Evolutionary conservation across 257 asterid genomes (phyloP), one percentile per base, ranked within the genome.

Genomic region (Plantago ovata): DNA sequence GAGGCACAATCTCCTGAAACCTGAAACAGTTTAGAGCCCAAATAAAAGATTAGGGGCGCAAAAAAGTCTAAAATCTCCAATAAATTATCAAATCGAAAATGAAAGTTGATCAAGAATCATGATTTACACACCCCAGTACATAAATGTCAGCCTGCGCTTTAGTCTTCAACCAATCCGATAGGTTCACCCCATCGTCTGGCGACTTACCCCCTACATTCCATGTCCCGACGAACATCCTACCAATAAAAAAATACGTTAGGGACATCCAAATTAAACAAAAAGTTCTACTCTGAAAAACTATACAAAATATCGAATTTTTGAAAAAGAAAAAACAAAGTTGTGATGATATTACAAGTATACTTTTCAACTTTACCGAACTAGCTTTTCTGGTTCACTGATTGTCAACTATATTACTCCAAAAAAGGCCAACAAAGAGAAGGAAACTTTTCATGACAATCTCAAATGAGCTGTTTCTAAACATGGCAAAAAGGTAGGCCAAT

Each of bases 161-260:
- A 16, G 82, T 69, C 50, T 55, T 70, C 23, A 91, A 67, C 95
- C 98, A 91, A 44, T 91, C 93, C 11, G 50, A 56, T 11, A 91
- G 66, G 70, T 86, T 72, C 38, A 84, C 21, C 44, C 61, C 85
- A 10, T 72, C 65, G 3, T 83, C 69, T 6, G 96, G 98, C 11
- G 95, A 56, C 62, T 87, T 85, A 69, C 98, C 98, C 53, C 93
- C 98, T 8, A 91, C 98, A 64, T 91, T 91, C 96, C 98, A 87
- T 46, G 98, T 91, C 63, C 95, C 98, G 64, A 85, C 94, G 50
- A 91, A 78, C 90, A 81, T 83, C 70, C 98, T 91, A 38, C 24
- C 23, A 62, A 54, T 56, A 53, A 14, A 33, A 48, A 49, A 54
- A 14, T 50, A 16, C 15, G 43, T 24, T 32, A 50, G 32, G 56